These are phyloP conservation scores for Coemansia sp. DNA, from an alignment of 192 early-diverging fungal genomes.

Conservation along the genomic window DNA sequence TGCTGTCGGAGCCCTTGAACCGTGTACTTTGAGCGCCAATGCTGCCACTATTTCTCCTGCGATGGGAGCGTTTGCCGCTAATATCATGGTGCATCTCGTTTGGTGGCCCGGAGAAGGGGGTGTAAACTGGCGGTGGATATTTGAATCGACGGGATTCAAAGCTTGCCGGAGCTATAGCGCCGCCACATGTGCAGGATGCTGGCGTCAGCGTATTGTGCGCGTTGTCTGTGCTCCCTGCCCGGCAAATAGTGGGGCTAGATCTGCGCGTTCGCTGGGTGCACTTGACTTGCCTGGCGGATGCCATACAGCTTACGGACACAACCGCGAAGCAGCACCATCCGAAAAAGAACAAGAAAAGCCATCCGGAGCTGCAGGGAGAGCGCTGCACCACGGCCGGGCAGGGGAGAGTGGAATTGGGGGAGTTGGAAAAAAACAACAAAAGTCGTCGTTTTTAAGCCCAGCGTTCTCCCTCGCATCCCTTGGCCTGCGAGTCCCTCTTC, in stretches of 20 bases:
- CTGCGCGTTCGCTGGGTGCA: neutral
- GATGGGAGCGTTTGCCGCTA: no score
- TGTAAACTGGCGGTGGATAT: conserved; percentile 2
- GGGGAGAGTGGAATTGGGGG: neutral
- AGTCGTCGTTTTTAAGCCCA: neutral
- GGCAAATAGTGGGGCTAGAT: neutral
- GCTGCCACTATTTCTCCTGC: neutral
- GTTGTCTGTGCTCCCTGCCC: neutral
- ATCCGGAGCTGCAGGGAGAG: neutral
- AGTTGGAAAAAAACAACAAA: neutral
- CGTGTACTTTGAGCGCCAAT: neutral
- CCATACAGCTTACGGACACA: neutral
- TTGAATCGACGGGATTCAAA: neutral
- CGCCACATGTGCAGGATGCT: neutral
- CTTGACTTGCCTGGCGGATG: neutral
- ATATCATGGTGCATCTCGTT: no score
- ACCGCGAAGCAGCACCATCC: neutral
- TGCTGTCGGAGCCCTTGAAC: neutral
- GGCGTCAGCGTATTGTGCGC: neutral
- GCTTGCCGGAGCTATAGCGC: neutral
- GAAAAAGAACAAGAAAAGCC: no score
- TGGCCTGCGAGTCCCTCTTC: conserved; percentile 2
- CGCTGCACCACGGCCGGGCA: neutral
- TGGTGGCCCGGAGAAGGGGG: neutral
- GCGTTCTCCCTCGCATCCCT: neutral